Base-by-base conservation (phyloP, 2,329 filamentous ascomycete species). In the Emergomyces orientalis region DNA sequence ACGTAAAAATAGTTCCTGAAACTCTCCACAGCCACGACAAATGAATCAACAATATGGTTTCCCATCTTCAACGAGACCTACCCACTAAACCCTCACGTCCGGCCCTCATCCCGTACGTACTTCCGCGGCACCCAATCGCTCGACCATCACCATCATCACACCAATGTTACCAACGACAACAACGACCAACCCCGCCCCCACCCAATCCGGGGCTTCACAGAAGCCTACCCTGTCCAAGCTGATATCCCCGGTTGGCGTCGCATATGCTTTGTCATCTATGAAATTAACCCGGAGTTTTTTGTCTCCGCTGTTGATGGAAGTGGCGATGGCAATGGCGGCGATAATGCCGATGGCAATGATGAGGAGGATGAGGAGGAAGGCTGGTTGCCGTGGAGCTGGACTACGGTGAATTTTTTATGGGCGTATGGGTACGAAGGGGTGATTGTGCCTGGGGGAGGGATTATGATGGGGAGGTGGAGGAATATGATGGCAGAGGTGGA, bases 381-480 rank as follows among this genome's bases (percentile, higher is more conserved):
- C 9, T 70, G 66, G 67, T 61, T 56, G 11, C 64, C 68, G 6
- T 27, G 39, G 22, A 60, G 65, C 41, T 57, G 69, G 30, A 59
- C 43, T 34, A 27, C 65, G 30, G 54, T 51, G 0, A 66, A 73
- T 60, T 73, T 74, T 54, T 63, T 68, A 22, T 75, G 74, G 65
- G 70, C 76, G 1, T 78, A 77, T 69, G 77, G 71, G 3, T 82
- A 81, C 62, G 79, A 82, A 67, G 80, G 77, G 0, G 70, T 77
- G 27, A 70, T 82, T 14, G 64, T 81, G 4, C 80, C 80, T 2
- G 78, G 80, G 4, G 75, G 76, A 1, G 74, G 74, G 32, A 74
- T 81, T 47, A 79, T 82, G 69, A 60, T 82, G 59, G 81, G 80
- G 13, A 72, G 77, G 32, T 86, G 81, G 81, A 27, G 70, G 17